Evolutionary conservation across 192 early-diverging fungal species (phyloP).

Genomic region (Coemansia sp.): DNA sequence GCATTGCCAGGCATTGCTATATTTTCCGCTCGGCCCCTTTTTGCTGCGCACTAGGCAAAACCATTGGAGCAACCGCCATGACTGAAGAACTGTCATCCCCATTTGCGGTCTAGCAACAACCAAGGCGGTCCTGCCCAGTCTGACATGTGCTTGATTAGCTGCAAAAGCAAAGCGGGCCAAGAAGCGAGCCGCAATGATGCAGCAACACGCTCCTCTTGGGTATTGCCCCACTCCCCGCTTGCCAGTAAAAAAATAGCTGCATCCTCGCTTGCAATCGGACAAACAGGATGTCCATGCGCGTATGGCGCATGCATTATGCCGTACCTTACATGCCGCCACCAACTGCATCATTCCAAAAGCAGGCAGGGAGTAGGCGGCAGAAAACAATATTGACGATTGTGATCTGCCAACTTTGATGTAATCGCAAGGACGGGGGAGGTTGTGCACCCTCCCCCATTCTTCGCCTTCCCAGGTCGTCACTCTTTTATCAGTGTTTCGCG

Average conservation of each 20-base stretch:
- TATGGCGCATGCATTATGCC: neutral
- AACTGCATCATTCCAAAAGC: neutral
- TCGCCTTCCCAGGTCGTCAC: neutral
- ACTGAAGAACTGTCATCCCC: neutral
- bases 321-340: slow-evolving; percentile 1
- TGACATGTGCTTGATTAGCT: slow-evolving; percentile 2
- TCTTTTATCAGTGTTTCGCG: slow-evolving; percentile 1
- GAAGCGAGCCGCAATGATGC: neutral
- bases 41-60: neutral
- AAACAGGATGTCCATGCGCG: neutral
- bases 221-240: neutral
- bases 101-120: neutral
- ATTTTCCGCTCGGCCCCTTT: neutral
- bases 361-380: neutral
- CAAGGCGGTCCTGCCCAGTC: neutral
- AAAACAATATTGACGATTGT: neutral
- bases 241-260: too few species aligned
- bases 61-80: neutral
- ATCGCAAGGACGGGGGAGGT: neutral
- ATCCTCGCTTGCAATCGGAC: neutral
- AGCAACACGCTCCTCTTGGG: neutral
- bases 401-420: neutral
- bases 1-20: neutral
- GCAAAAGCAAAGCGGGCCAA: neutral
- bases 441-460: neutral